Percentiles rank a stretch among this genome's conserved stretches.
Evolutionary conservation across 2,329 filamentous ascomycete genomes (phyloP).

Genomic region (Alternaria arbusti): DNA sequence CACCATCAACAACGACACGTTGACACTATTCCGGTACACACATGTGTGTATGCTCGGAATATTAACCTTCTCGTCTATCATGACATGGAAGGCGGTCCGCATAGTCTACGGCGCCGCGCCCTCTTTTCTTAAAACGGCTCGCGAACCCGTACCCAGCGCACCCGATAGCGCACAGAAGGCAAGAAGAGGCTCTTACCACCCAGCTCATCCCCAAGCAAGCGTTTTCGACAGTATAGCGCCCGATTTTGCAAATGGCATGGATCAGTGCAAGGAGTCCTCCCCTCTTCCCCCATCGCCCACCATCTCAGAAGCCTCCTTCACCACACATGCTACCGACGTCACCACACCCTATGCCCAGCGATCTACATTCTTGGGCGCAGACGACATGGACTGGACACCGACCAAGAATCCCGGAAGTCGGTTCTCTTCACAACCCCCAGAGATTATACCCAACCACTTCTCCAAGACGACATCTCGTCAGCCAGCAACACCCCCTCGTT

Average conservation of each 20-base stretch:
- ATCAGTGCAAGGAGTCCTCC: conserved; percentile 29
- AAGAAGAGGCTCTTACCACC: conserved; percentile 32
- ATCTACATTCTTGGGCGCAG: conserved; percentile 40
- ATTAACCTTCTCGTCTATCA: conserved; percentile 27
- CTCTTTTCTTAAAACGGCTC: conserved; percentile 30
- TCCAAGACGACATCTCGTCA: conserved; percentile 8
- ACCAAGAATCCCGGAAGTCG: conserved; percentile 42
- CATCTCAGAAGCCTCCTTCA: conserved; percentile 29
- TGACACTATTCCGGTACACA: conserved; percentile 52
- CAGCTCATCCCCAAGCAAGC: conserved; percentile 32
- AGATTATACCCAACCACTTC: conserved; percentile 28
- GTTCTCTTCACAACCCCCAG: conserved; percentile 47
- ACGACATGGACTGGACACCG: conserved; percentile 78
- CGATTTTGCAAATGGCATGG: conserved; percentile 49
- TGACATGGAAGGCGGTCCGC: conserved; percentile 62
- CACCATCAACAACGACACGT: conserved; percentile 25
- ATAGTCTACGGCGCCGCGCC: conserved; percentile 56
- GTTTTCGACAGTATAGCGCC: conserved; percentile 45
- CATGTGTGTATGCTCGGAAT: conserved; percentile 62
- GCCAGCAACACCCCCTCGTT: conserved; percentile 11
- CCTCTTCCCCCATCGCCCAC: conserved; percentile 44
- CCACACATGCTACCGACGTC: conserved; percentile 32
- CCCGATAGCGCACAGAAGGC: conserved; percentile 25
- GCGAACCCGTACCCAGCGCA: conserved; percentile 33
- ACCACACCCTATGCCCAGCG: conserved; percentile 28